Evolutionary conservation across 176 grass and related monocot species (phyloP).

Genomic region (Aechmea fasciata): DNA sequence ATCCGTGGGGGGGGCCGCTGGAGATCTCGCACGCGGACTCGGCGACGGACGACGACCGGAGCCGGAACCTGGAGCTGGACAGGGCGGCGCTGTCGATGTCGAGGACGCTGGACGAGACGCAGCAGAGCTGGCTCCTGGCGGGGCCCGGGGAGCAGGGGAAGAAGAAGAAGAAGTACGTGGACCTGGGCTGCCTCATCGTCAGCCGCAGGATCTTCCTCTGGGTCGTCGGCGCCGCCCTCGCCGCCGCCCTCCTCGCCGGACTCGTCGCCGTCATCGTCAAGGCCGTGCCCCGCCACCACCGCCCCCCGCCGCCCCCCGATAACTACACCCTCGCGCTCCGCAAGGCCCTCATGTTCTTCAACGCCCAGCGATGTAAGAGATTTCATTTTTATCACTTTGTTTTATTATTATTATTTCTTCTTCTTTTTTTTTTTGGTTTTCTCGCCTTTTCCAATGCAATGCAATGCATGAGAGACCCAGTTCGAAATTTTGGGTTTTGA

Average conservation of each 20-base stretch:
- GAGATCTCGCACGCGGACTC: constrained; percentile 73
- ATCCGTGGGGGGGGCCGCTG: constrained; percentile 88
- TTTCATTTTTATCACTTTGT: background rate
- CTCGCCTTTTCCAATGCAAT: background rate
- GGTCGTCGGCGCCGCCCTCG: constrained; percentile 50
- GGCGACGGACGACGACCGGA: constrained; percentile 90
- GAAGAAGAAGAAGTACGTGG: constrained; percentile 81
- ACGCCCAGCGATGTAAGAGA: constrained; percentile 81
- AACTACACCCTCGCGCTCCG: constrained; percentile 73
- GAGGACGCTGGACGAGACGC: constrained; percentile 81
- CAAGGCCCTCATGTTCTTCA: constrained; percentile 94
- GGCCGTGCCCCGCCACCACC: constrained; percentile 48
- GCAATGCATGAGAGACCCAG: background rate
- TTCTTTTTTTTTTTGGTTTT: background rate
- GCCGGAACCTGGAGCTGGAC: constrained; percentile 87
- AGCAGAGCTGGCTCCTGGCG: constrained; percentile 93
- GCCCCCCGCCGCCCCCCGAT: constrained; percentile 50
- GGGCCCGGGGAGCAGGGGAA: constrained; percentile 68
- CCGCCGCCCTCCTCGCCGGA: constrained; percentile 41
- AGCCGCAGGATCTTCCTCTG: constrained; percentile 71
- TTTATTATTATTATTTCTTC: background rate
- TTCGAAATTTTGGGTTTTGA: background rate
- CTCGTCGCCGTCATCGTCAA: constrained; percentile 60
- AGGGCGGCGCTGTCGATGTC: constrained; percentile 66
- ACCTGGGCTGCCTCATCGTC: constrained; percentile 84